Evolutionary conservation across 345 rosid species (phyloP), one percentile per base, ranked within the genome.

Genomic region (Melaleuca quinquenervia): DNA sequence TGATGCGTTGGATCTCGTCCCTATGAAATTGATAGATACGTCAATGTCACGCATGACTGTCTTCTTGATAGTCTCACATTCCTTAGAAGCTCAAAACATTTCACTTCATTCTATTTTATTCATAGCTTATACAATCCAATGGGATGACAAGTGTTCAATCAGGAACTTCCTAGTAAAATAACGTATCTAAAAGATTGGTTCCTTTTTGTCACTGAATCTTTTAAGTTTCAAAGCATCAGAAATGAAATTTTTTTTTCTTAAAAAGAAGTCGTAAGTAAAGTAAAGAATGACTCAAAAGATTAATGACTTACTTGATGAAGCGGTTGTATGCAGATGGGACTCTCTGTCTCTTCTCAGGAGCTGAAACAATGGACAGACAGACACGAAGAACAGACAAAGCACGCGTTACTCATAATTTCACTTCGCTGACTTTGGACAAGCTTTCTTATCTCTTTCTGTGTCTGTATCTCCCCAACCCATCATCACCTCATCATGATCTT

Each of bases 251-350:
- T 50, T 49, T 44, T 24, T 82, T 82, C 49, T 49, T 6, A 13
- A 48, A 48, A 80, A 44, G 27, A 78, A 48, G 27, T 49, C 48
- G 83, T 50, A 6, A 82, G 53, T 50, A 64, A 64, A 29, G 76
- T 32, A 70, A 70, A 41, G 48, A 70, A 32, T 70, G 45, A 52
- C 22, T 6, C n/a, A 7, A 27, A 27, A 55, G 83, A 36, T 27
- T 52, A 55, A 18, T 8, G 52, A 87, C 96, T 91, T 88, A 97
- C 99, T 98, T 98, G 94, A 98, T 98, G 92, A 98, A 98, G 92
- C 99, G 96, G 91, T 98, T 98, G 95, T 98, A 98, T 74, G 99
- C 99, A 82, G 99, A 98, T 89, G 99, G 99, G 92, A 98, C 99
- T 94, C 99, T 93, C 92, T 95, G 98, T 92, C 99, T 92, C 94